A percentile compares a stretch with the other conserved stretches of the same genome.
Evolutionary conservation across 305 asterid species (phyloP).

Genomic region (Salvia sclarea): DNA sequence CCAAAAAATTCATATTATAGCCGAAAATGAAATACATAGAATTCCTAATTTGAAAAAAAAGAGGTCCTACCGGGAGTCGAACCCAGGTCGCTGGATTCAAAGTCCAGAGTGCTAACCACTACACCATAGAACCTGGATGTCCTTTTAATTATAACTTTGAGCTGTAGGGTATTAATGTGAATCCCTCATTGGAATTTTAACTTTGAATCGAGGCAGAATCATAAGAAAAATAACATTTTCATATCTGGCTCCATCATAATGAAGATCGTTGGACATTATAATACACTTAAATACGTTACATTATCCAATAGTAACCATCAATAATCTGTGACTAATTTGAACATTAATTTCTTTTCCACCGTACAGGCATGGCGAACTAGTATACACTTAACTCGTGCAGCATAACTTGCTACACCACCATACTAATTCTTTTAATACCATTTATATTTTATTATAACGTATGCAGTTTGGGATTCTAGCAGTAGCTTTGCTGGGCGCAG

Average conservation of each 20-base stretch:
- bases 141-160: too few species aligned
- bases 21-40: too few species aligned
- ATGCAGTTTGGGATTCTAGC: background rate
- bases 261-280: background rate
- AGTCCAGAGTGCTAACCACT: conserved; percentile 99
- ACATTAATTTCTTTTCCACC: conserved; percentile 18
- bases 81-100: conserved; percentile 99
- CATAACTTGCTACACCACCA: conserved; percentile 10
- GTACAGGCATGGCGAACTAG: conserved; percentile 26
- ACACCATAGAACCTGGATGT: conserved; percentile 99
- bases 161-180: too few species aligned
- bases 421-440: conserved; percentile 6
- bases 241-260: too few species aligned
- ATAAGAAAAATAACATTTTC: too few species aligned
- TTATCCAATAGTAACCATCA: background rate
- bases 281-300: background rate
- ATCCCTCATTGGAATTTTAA: too few species aligned
- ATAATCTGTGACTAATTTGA: background rate
- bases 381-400: conserved; percentile 21
- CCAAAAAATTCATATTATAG: too few species aligned
- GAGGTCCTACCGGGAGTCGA: conserved; percentile 99
- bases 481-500: background rate
- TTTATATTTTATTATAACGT: conserved; percentile 28
- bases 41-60: too few species aligned
- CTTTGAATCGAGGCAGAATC: too few species aligned